A percentile compares a stretch with the other conserved stretches of the same genome.
Conservation (phyloP, 257 asterid genomes). For the Anisodus tanguticus region DNA sequence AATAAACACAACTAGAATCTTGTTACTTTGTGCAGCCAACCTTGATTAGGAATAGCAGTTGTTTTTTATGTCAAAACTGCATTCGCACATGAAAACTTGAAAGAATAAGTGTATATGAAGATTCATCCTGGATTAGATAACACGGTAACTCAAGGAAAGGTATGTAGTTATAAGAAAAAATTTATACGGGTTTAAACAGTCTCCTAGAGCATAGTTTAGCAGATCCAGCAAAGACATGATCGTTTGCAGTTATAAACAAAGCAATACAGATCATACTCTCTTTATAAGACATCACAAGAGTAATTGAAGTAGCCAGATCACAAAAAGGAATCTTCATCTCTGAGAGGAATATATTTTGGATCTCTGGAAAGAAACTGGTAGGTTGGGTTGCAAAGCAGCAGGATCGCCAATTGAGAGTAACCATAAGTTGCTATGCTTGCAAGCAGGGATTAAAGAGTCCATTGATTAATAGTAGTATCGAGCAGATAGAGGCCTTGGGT, state of each 20-base stretch:
- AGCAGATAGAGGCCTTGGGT: background rate
- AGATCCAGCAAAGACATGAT: background rate
- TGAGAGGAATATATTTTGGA: background rate
- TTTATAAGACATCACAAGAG: background rate
- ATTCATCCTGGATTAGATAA: background rate
- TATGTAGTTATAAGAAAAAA: background rate
- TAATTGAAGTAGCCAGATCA: slow-evolving; percentile 19
- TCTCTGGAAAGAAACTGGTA: background rate
- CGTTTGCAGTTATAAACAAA: background rate
- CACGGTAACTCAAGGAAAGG: background rate
- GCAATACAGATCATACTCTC: background rate
- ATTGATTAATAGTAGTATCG: background rate
- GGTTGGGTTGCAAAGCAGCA: background rate
- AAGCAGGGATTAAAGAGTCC: background rate
- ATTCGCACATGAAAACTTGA: background rate
- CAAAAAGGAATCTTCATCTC: slow-evolving; percentile 11
- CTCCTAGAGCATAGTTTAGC: background rate
- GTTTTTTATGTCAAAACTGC: background rate
- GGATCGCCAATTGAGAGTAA: background rate
- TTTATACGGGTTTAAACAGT: background rate
- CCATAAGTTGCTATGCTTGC: background rate
- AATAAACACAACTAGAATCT: background rate
- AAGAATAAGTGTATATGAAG: background rate
- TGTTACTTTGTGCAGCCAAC: background rate
- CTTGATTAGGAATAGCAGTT: background rate